Evolutionary conservation across 164 flowering plant genomes (phyloP).

Genomic region (Aristolochia fimbriata): DNA sequence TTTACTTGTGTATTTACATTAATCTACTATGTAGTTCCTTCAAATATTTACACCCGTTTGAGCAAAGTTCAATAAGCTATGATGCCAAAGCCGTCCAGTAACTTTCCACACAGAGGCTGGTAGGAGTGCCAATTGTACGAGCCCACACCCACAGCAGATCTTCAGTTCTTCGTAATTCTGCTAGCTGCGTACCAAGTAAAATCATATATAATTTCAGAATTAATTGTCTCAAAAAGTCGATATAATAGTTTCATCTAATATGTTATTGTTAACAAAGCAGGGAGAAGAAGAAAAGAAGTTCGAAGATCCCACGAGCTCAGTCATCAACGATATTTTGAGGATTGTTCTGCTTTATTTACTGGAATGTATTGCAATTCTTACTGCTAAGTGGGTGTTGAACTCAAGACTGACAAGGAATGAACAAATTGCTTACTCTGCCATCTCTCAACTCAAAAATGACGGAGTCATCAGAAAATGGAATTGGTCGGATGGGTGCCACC

Average conservation of each 20-base stretch:
- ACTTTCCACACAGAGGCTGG: slow-evolving; percentile 41
- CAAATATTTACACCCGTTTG: neutral
- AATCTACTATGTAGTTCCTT: neutral
- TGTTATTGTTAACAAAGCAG: neutral
- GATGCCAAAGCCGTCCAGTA: slow-evolving; percentile 48
- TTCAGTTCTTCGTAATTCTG: slow-evolving; percentile 40
- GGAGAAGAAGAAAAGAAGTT: neutral
- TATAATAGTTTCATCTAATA: slow-evolving; percentile 1
- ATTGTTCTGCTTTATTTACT: neutral
- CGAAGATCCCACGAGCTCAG: neutral
- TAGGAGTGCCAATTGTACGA: slow-evolving; percentile 55
- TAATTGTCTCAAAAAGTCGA: no score
- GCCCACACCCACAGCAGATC: slow-evolving; percentile 59
- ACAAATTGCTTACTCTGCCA: slow-evolving; percentile 54
- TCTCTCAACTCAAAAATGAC: slow-evolving; percentile 66
- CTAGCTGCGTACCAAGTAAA: slow-evolving; percentile 41
- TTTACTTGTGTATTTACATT: neutral
- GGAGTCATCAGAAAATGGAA: slow-evolving; percentile 53
- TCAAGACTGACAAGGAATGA: neutral
- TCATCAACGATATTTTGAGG: neutral
- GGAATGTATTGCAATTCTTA: neutral
- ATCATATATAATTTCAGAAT: neutral
- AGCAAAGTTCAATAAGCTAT: slow-evolving; percentile 6
- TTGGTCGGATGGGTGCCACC: slow-evolving; percentile 64
- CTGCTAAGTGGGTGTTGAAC: neutral